Evolutionary conservation across 257 asterid genomes (phyloP).

Genomic region (Ehretia macrophylla): DNA sequence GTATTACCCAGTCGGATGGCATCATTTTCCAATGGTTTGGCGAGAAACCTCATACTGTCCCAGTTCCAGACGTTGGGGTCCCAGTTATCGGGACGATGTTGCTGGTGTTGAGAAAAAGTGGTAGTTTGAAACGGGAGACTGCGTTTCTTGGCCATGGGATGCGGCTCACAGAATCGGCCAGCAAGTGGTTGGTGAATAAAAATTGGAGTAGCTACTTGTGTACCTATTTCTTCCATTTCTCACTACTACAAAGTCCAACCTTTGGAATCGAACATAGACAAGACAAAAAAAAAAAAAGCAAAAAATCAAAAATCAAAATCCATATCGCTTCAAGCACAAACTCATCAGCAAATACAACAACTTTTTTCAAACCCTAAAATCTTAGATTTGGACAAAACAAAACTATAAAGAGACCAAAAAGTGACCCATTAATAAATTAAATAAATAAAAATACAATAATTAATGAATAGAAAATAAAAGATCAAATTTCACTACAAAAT

Average conservation of each 20-base stretch:
- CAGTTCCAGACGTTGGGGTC: slow-evolving; percentile 67
- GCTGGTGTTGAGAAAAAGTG: slow-evolving; percentile 24
- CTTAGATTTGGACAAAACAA: background rate
- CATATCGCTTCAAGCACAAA: background rate
- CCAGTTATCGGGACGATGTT: slow-evolving; percentile 45
- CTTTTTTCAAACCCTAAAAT: background rate
- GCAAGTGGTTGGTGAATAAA: slow-evolving; percentile 49
- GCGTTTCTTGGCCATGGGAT: slow-evolving; percentile 53
- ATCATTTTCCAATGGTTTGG: slow-evolving; percentile 45
- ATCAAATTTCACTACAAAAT: too few species aligned
- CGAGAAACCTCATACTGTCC: slow-evolving; percentile 71
- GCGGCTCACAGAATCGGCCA: slow-evolving; percentile 37
- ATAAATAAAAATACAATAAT: background rate
- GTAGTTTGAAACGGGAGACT: slow-evolving; percentile 38
- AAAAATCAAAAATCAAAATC: background rate
- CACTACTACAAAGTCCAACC: background rate
- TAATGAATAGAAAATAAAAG: background rate
- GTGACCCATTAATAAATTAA: background rate
- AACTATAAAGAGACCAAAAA: background rate
- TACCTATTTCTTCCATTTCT: slow-evolving; percentile 59
- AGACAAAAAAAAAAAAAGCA: background rate
- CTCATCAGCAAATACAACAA: background rate
- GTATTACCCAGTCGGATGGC: slow-evolving; percentile 9
- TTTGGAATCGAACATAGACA: background rate
- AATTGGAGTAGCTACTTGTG: slow-evolving; percentile 52